Conservation (phyloP, 2,329 filamentous ascomycete species). For the Ceratocystis destructans region DNA sequence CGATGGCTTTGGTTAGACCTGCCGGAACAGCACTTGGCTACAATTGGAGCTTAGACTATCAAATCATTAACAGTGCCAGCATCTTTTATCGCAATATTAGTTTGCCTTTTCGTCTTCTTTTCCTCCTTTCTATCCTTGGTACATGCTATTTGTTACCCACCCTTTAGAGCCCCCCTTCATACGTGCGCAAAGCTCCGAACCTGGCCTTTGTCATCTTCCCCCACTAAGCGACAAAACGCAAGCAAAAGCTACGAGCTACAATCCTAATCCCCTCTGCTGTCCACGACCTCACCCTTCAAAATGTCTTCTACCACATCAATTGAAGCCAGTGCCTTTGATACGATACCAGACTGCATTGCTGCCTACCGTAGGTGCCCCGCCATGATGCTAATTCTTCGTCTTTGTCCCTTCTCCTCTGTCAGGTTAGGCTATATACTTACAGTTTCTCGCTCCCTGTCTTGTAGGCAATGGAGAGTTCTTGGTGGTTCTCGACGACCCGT, state of each 20-base stretch:
- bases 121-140: background rate
- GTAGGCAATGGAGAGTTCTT: constrained; percentile 76
- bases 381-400: background rate
- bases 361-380: constrained; percentile 43
- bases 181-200: background rate
- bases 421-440: background rate
- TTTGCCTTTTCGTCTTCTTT: background rate
- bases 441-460: constrained; percentile 17
- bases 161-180: background rate
- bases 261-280: background rate
- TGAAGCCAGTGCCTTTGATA: constrained; percentile 43
- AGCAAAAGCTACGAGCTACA: background rate
- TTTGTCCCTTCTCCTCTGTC: background rate
- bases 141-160: background rate
- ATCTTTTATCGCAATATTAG: background rate
- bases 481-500: constrained; percentile 81
- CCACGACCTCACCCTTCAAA: constrained; percentile 16
- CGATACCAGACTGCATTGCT: constrained; percentile 49
- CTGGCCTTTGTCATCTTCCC: background rate
- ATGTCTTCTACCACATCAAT: constrained; percentile 41
- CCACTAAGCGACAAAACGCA: constrained; percentile 6
- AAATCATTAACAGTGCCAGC: background rate
- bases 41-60: background rate
- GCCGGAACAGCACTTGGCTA: background rate
- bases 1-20: background rate